Conservation (phyloP, 1,284 basidiomycete species). For the Cutaneotrichosporon arboriforme region DNA sequence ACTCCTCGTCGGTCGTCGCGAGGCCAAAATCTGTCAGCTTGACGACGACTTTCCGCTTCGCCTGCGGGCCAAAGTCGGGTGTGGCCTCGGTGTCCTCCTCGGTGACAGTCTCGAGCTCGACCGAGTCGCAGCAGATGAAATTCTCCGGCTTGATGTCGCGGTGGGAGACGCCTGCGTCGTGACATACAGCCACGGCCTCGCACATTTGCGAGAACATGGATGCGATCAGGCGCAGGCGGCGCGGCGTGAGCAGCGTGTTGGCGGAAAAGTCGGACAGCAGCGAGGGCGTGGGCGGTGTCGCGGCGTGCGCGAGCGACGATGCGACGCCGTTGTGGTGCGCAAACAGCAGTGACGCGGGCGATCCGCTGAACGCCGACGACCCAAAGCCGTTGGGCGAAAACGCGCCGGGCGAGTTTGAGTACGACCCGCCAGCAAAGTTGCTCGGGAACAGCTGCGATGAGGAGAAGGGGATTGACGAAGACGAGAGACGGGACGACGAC, state of each 20-base stretch:
- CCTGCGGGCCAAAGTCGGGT: conserved; percentile 42
- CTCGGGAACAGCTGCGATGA: conserved; percentile 40
- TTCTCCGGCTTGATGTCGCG: conserved; percentile 98
- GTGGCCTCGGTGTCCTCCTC: conserved; percentile 36
- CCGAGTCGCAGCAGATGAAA: conserved; percentile 74
- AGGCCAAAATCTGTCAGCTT: conserved; percentile 97
- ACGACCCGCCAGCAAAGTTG: conserved; percentile 30
- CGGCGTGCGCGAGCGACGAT: conserved; percentile 21
- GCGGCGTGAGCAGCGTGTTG: conserved; percentile 72
- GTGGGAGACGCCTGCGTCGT: conserved; percentile 85
- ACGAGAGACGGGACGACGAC: conserved; percentile 46
- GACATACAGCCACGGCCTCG: conserved; percentile 92
- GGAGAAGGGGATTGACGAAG: conserved; percentile 47
- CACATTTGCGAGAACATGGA: conserved; percentile 99
- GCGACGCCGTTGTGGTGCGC: conserved; percentile 38
- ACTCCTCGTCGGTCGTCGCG: conserved; percentile 79
- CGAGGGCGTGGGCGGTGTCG: conserved; percentile 89
- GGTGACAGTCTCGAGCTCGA: conserved; percentile 56
- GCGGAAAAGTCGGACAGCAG: conserved; percentile 83
- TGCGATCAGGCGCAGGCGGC: conserved; percentile 82
- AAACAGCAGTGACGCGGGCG: conserved; percentile 40
- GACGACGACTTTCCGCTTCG: conserved; percentile 61
- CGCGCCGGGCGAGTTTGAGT: conserved; percentile 32
- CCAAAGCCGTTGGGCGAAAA: conserved; percentile 25
- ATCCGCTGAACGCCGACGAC: conserved; percentile 18